phyloP scores from a whole-genome alignment of 2,329 filamentous ascomycete species.

The Pleomassaria siparia region DNA sequence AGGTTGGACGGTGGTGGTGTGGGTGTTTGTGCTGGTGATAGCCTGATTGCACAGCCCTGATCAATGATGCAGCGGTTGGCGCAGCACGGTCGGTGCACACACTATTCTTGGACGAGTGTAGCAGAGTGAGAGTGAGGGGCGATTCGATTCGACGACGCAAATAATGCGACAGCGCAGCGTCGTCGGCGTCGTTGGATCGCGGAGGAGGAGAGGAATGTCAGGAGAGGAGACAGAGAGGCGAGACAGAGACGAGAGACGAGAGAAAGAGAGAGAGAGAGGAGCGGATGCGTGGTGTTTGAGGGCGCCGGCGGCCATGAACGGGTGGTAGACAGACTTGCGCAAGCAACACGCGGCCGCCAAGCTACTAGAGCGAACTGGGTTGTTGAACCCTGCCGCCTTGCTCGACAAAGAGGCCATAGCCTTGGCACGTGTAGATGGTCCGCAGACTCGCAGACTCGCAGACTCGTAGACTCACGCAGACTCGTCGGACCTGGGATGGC shows the following conservation, averaged over 20 bases:
- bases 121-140: background rate
- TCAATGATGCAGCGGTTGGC: constrained; percentile 2
- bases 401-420: too few relatives aligned
- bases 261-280: too few relatives aligned
- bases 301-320: background rate
- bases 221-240: background rate
- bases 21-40: constrained; percentile 3
- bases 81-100: constrained; percentile 8
- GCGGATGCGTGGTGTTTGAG: background rate
- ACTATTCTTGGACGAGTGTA: too few relatives aligned
- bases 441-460: too few relatives aligned
- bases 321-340: background rate
- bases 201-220: background rate
- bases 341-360: background rate
- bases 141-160: background rate
- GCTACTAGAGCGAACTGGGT: too few relatives aligned
- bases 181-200: background rate
- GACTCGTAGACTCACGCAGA: too few relatives aligned
- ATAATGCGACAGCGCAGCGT: background rate
- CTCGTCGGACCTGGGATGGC: too few relatives aligned
- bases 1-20: constrained; percentile 1
- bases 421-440: too few relatives aligned
- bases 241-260: background rate
- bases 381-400: too few relatives aligned
- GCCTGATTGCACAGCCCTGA: too few relatives aligned